phyloP scores from a whole-genome alignment of 306 rosid species.

The Aeschynomene evenia region DNA sequence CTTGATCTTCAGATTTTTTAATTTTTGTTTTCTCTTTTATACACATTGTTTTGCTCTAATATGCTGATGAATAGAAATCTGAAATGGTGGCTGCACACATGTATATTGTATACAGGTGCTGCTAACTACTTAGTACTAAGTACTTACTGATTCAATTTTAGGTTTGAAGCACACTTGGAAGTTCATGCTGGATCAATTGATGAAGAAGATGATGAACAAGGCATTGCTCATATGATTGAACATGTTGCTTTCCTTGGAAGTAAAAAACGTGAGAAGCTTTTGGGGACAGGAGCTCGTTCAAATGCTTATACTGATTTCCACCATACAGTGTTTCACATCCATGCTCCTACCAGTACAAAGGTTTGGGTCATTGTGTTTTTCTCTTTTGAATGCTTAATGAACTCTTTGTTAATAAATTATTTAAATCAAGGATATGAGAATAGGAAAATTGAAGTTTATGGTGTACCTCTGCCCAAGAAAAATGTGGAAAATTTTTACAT shows the following conservation, averaged over 20 bases:
- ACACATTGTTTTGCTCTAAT: slow-evolving; percentile 12
- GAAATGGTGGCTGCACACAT: slow-evolving; percentile 1
- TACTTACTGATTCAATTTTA: slow-evolving; percentile 35
- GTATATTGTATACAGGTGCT: neutral
- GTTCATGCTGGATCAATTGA: slow-evolving; percentile 95
- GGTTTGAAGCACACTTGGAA: slow-evolving; percentile 99
- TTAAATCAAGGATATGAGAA: slow-evolving; percentile 2
- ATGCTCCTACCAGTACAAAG: slow-evolving; percentile 87
- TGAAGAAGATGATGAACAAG: slow-evolving; percentile 97
- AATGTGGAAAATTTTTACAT: slow-evolving; percentile 1
- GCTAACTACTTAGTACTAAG: slow-evolving; percentile 11
- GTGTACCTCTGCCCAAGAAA: slow-evolving; percentile 7
- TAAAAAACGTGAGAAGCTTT: slow-evolving; percentile 98
- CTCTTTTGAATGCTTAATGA: slow-evolving; percentile 7
- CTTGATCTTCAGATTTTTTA: neutral
- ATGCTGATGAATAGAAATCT: neutral
- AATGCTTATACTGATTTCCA: slow-evolving; percentile 99
- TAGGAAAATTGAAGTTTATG: slow-evolving; percentile 7
- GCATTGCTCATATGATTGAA: slow-evolving; percentile 99
- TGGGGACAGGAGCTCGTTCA: slow-evolving; percentile 98
- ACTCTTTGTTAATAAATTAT: slow-evolving; percentile 3
- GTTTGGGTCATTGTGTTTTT: slow-evolving; percentile 40
- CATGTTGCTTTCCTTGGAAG: slow-evolving; percentile 99
- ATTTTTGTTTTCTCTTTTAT: neutral
- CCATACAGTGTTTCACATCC: slow-evolving; percentile 98